phyloP scores from a whole-genome alignment of 345 rosid species.

The Ailanthus altissimus region DNA sequence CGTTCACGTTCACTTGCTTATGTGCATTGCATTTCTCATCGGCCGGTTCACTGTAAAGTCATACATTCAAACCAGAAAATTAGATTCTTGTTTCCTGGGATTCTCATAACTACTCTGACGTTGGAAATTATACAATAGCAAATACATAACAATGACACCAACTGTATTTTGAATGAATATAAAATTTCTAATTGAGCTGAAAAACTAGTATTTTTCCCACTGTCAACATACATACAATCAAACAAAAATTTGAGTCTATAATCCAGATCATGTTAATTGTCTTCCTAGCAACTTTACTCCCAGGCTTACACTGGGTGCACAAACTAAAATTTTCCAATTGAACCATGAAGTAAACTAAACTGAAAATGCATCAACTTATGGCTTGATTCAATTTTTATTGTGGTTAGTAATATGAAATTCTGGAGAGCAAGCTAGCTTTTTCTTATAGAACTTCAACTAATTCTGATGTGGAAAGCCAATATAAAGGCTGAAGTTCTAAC shows the following conservation, averaged over 20 bases:
- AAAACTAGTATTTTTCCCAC: not conserved
- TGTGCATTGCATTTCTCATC: constrained; percentile 51
- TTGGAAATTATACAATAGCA: not conserved
- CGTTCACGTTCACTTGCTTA: constrained; percentile 40
- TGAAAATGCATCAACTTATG: not conserved
- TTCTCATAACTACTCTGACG: no score
- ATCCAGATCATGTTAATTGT: not conserved
- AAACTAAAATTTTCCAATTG: not conserved
- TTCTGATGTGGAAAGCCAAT: not conserved
- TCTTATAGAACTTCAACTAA: not conserved
- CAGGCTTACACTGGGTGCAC: not conserved
- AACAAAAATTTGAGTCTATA: not conserved
- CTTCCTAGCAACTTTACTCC: not conserved
- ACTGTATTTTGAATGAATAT: no score
- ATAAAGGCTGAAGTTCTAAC: constrained; percentile 34
- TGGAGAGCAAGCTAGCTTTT: not conserved
- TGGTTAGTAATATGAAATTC: not conserved
- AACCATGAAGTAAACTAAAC: not conserved
- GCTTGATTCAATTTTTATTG: not conserved
- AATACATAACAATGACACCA: no score
- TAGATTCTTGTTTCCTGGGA: not conserved
- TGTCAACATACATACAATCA: not conserved
- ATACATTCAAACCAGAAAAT: constrained; percentile 16
- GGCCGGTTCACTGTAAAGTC: constrained; percentile 69
- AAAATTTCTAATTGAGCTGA: not conserved